Conservation (phyloP, 768 basidiomycete species). For the Termitomyces sp. region DNA sequence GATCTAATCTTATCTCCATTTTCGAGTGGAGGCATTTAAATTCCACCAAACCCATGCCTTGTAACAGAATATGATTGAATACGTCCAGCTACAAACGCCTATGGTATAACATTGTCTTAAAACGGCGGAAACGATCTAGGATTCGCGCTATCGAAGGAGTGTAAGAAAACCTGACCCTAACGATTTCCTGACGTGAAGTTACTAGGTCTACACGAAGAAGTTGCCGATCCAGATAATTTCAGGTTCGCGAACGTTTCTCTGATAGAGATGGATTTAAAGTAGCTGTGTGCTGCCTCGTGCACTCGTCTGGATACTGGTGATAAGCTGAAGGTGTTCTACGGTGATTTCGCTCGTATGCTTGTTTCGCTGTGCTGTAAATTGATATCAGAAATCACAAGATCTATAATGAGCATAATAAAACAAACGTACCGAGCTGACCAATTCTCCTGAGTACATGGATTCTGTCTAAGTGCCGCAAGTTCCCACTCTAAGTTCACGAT, state of each 20-base stretch:
- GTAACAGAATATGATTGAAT: not conserved
- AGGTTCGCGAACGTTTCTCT: not conserved
- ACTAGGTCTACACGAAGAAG: not conserved
- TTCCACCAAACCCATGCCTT: not conserved
- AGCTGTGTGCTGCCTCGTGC: not conserved
- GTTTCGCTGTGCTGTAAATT: not conserved
- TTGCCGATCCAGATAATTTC: not conserved
- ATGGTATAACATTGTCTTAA: not conserved
- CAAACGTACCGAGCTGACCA: not conserved
- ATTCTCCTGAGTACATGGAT: too few species aligned
- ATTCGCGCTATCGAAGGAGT: too few species aligned
- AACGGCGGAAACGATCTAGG: not conserved
- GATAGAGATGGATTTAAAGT: not conserved
- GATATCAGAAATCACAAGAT: not conserved
- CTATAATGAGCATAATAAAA: not conserved
- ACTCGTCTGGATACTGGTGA: not conserved
- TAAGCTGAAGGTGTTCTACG: not conserved
- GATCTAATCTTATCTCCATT: conserved; percentile 17
- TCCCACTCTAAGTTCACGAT: not conserved
- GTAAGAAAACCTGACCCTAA: not conserved
- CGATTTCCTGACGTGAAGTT: not conserved
- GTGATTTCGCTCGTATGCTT: not conserved
- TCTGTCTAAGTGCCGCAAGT: not conserved
- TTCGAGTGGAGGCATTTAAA: conserved; percentile 18
- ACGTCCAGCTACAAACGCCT: not conserved